phyloP scores from a whole-genome alignment of 805 yeast species.

The Maudiozyma turicensis region DNA sequence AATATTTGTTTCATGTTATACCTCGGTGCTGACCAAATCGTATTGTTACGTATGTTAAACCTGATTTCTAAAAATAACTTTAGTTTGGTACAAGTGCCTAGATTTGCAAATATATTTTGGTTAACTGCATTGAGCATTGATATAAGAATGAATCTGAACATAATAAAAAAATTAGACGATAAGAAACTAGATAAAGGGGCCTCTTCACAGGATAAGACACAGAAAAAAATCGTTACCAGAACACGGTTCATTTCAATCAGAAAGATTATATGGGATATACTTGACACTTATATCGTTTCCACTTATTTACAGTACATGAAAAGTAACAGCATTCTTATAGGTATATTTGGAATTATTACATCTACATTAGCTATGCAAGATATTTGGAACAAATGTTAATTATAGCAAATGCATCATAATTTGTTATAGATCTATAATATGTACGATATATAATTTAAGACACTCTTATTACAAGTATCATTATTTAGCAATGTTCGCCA shows the following conservation, averaged over 20 bases:
- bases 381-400: slow-evolving; percentile 36
- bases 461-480: not conserved
- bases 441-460: too few relatives aligned
- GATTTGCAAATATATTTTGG: slow-evolving; percentile 66
- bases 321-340: slow-evolving; percentile 67
- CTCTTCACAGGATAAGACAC: not conserved
- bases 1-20: slow-evolving; percentile 55
- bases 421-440: not conserved
- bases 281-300: slow-evolving; percentile 67
- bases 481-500: not conserved
- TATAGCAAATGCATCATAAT: not conserved
- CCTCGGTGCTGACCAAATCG: slow-evolving; percentile 50
- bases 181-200: too few relatives aligned
- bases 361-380: slow-evolving; percentile 67
- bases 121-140: slow-evolving; percentile 57
- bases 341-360: slow-evolving; percentile 74
- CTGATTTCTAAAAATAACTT: slow-evolving; percentile 42
- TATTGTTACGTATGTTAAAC: slow-evolving; percentile 39
- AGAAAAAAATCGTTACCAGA: not conserved
- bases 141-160: slow-evolving; percentile 45
- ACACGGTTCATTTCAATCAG: slow-evolving; percentile 26
- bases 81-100: slow-evolving; percentile 39
- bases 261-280: slow-evolving; percentile 63
- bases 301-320: slow-evolving; percentile 51
- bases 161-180: slow-evolving; percentile 16